Conservation (phyloP, 2,329 filamentous ascomycete genomes). For the Blastomyces silverae region DNA sequence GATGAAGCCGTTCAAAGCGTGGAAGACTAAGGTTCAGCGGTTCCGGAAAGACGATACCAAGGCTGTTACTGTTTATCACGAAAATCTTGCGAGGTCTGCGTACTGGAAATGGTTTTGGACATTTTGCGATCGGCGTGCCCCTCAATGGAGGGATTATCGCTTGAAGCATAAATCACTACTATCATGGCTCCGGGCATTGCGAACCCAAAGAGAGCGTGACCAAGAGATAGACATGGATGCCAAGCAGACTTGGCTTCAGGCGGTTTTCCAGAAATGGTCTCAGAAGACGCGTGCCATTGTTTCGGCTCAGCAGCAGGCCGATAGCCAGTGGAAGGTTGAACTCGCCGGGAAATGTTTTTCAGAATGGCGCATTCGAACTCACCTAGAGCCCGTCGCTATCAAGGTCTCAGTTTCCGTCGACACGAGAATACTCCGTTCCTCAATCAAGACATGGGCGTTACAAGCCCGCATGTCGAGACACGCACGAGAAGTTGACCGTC, state of each 20-base stretch:
- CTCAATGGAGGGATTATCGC: conserved; percentile 38
- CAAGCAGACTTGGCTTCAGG: conserved; percentile 27
- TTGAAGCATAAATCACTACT: conserved; percentile 39
- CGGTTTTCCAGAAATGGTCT: conserved; percentile 33
- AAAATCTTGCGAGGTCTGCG: conserved; percentile 28
- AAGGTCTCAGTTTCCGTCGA: conserved; percentile 43
- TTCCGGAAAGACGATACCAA: conserved; percentile 33
- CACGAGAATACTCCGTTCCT: conserved; percentile 41
- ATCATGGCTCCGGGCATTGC: conserved; percentile 37
- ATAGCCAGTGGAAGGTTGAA: conserved; percentile 29
- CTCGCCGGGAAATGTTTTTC: conserved; percentile 35
- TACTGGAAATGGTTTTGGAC: conserved; percentile 43
- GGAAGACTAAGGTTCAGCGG: conserved; percentile 42
- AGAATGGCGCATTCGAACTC: conserved; percentile 40
- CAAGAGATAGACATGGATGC: conserved; percentile 35
- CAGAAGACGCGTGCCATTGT: conserved; percentile 29
- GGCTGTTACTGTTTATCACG: conserved; percentile 29
- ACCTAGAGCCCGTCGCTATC: conserved; percentile 38
- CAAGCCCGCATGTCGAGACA: conserved; percentile 41
- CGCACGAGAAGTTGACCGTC: conserved; percentile 47
- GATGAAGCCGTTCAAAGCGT: conserved; percentile 50
- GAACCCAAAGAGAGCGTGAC: conserved; percentile 36
- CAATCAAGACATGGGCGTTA: conserved; percentile 47
- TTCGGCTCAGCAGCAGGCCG: conserved; percentile 29
- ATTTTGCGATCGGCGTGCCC: conserved; percentile 40